A percentile compares a stretch with the other conserved stretches of the same genome.
Evolutionary conservation across 192 early-diverging fungal species (phyloP).

Genomic region (Chytriomyces hyalinus): DNA sequence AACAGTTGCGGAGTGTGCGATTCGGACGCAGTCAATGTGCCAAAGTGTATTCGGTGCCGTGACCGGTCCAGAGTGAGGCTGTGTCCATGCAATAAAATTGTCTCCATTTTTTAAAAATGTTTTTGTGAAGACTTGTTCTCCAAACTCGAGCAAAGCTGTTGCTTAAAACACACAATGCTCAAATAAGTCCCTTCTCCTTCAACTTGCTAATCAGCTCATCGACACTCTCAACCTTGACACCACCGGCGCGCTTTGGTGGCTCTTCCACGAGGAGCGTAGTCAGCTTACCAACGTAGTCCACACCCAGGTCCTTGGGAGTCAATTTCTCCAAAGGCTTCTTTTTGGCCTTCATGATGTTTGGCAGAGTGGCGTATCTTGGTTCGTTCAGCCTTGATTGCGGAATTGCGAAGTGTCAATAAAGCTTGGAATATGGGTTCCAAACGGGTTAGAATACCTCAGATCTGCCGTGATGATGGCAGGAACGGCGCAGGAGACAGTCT

Average conservation of each 20-base stretch:
- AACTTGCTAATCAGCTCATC: slow-evolving; percentile 68
- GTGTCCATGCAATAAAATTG: no score
- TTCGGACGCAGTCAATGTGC: no score
- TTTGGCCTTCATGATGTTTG: slow-evolving; percentile 99
- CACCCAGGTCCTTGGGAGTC: slow-evolving; percentile 76
- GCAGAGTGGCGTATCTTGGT: slow-evolving; percentile 93
- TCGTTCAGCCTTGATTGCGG: slow-evolving; percentile 75
- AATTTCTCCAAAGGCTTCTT: slow-evolving; percentile 91
- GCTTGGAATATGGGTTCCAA: background rate
- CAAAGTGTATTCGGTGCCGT: no score
- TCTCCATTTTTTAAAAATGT: no score
- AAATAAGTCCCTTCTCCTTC: slow-evolving; percentile 36
- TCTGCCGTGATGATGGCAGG: slow-evolving; percentile 97
- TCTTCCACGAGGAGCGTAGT: slow-evolving; percentile 89
- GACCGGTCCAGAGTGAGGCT: no score
- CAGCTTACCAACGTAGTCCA: slow-evolving; percentile 84
- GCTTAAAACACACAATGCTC: background rate
- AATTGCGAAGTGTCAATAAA: background rate
- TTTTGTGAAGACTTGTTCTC: background rate
- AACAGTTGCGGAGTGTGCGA: no score
- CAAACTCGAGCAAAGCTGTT: background rate
- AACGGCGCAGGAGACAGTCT: slow-evolving; percentile 80
- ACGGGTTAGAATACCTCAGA: slow-evolving; percentile 65
- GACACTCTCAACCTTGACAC: slow-evolving; percentile 87
- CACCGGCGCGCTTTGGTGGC: slow-evolving; percentile 91